Conservation (phyloP, 2,329 filamentous ascomycete species). For the Fusarium pseudoanthophilum region DNA sequence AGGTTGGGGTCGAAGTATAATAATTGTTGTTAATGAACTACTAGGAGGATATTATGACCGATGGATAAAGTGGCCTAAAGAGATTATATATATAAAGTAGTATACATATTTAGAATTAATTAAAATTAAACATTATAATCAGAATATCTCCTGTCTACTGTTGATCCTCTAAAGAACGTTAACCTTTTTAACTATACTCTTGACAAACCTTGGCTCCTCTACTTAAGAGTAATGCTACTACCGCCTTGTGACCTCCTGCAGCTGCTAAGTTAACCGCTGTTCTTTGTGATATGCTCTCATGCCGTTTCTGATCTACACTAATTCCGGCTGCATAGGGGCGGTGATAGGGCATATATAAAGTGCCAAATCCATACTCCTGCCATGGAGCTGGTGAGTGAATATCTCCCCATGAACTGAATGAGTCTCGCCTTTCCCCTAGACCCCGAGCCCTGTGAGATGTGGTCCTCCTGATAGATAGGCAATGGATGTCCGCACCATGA, state of each 20-base stretch:
- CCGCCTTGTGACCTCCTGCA: accelerated
- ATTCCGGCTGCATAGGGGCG: too few species aligned
- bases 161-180: too few species aligned
- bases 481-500: background rate
- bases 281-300: too few species aligned
- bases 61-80: background rate
- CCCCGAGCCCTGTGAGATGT: accelerated
- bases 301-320: too few species aligned
- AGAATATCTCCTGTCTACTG: too few species aligned
- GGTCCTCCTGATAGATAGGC: accelerated
- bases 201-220: background rate
- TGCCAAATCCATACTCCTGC: too few species aligned
- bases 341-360: too few species aligned
- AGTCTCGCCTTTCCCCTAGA: background rate
- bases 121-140: too few species aligned
- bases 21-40: background rate
- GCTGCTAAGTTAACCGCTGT: background rate
- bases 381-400: too few species aligned
- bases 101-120: background rate
- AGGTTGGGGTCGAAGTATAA: background rate
- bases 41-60: background rate
- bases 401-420: too few species aligned
- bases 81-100: background rate
- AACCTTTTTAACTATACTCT: background rate
- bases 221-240: background rate